Conservation (phyloP, 768 basidiomycete species). For the Aureoboletus auriporus region DNA sequence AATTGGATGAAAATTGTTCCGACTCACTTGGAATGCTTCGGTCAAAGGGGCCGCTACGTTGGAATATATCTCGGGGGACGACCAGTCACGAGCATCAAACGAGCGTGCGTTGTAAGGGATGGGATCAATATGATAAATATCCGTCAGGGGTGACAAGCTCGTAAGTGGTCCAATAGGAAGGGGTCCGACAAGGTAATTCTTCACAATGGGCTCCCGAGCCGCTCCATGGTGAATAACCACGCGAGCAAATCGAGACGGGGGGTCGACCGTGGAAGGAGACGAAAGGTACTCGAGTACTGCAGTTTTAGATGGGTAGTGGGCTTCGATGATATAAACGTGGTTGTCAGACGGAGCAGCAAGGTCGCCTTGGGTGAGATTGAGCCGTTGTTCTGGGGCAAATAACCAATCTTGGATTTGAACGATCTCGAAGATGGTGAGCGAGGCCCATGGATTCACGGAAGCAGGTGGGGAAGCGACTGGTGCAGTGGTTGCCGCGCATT, state of each 20-base stretch:
- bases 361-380: constrained; percentile 45
- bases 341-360: constrained; percentile 42
- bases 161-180: constrained; percentile 44
- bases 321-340: constrained; percentile 47
- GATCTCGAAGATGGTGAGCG: constrained; percentile 44
- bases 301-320: constrained; percentile 44
- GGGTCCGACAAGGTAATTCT: constrained; percentile 57
- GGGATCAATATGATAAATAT: constrained; percentile 48
- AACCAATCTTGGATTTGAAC: constrained; percentile 45
- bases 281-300: constrained; percentile 46
- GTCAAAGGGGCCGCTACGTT: constrained; percentile 34
- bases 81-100: constrained; percentile 26
- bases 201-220: constrained; percentile 37
- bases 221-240: constrained; percentile 52
- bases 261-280: constrained; percentile 18
- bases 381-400: constrained; percentile 32
- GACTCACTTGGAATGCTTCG: constrained; percentile 39
- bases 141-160: constrained; percentile 38
- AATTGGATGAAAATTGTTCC: not conserved
- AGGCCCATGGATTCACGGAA: constrained; percentile 48
- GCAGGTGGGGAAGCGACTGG: constrained; percentile 38
- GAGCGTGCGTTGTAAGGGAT: constrained; percentile 56
- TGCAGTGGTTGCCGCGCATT: constrained; percentile 32
- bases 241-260: constrained; percentile 41
- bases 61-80: constrained; percentile 25